Percentiles rank a stretch among this genome's conserved stretches.
Conservation (phyloP, 2,329 filamentous ascomycete species). For the Clarireedia monteithiana region DNA sequence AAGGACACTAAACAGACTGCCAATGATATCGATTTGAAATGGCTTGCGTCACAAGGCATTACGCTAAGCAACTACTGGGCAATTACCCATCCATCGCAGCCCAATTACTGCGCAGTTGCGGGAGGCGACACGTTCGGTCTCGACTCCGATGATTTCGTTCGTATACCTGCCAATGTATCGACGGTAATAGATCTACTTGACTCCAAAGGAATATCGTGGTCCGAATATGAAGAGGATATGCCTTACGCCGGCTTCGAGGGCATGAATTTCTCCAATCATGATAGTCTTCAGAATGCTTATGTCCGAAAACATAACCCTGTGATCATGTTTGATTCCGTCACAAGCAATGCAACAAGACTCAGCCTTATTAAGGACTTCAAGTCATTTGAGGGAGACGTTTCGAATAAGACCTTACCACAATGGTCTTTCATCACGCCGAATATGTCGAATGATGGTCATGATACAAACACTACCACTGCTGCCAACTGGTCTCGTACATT, state of each 20-base stretch:
- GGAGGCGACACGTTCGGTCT: constrained; percentile 52
- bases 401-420: constrained; percentile 50
- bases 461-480: constrained; percentile 41
- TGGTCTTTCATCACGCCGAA: constrained; percentile 56
- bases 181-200: constrained; percentile 43
- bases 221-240: constrained; percentile 47
- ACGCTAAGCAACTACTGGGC: constrained; percentile 45
- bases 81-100: constrained; percentile 52
- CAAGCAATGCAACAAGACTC: constrained; percentile 41
- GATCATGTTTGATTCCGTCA: constrained; percentile 45
- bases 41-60: constrained; percentile 46
- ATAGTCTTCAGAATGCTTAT: constrained; percentile 50
- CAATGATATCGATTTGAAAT: constrained; percentile 33
- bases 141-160: constrained; percentile 43
- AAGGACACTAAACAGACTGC: constrained; percentile 26
- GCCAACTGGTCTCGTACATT: constrained; percentile 43
- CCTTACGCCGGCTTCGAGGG: constrained; percentile 41
- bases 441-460: constrained; percentile 58
- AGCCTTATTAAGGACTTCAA: constrained; percentile 55
- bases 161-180: constrained; percentile 35
- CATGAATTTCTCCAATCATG: constrained; percentile 42
- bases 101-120: constrained; percentile 53
- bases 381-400: constrained; percentile 50
- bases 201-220: constrained; percentile 40
- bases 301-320: constrained; percentile 55